Percentiles rank a stretch among this genome's conserved stretches.
These are phyloP conservation scores for Phytophthora idaei DNA, from an alignment of 352 stramenopile genomes.

Conservation along the genomic window DNA sequence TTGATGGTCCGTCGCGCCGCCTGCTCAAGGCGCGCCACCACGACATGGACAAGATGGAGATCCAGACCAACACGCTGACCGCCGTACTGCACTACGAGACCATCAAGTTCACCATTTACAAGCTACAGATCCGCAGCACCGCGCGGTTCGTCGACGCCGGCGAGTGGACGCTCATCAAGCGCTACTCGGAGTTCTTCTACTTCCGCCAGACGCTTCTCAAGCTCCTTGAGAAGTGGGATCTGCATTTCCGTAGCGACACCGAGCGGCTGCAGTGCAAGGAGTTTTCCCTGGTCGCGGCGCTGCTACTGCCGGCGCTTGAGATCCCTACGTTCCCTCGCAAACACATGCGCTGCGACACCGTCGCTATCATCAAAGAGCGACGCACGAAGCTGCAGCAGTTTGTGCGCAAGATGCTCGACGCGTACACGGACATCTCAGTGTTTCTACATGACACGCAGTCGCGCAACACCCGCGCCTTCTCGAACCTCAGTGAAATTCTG, in stretches of 20 bases:
- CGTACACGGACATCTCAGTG: conserved; percentile 67
- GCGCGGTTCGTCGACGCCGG: conserved; percentile 26
- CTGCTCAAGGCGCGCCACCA: conserved; percentile 56
- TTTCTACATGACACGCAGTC: conserved; percentile 46
- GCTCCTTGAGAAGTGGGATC: conserved; percentile 53
- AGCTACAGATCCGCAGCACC: conserved; percentile 59
- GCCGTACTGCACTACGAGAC: conserved; percentile 42
- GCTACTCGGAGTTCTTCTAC: conserved; percentile 71
- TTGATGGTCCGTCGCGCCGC: conserved; percentile 40
- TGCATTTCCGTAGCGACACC: conserved; percentile 28
- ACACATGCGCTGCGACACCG: conserved; percentile 64
- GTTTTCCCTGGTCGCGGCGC: conserved; percentile 47
- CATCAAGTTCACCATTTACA: conserved; percentile 71
- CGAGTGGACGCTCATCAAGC: conserved; percentile 62
- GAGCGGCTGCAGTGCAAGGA: conserved; percentile 45
- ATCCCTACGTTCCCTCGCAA: conserved; percentile 60
- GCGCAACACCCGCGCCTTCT: conserved; percentile 21
- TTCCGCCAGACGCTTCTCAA: conserved; percentile 58
- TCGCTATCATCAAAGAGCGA: conserved; percentile 58
- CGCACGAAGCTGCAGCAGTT: conserved; percentile 54
- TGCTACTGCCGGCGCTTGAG: conserved; percentile 47
- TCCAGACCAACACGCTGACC: conserved; percentile 50
- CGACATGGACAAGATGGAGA: conserved; percentile 55
- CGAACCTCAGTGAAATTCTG: conserved; percentile 42
- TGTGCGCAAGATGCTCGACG: conserved; percentile 56